A percentile compares a stretch with the other conserved stretches of the same genome.
phyloP scores from a whole-genome alignment of 768 basidiomycete genomes.

The Naganishia vishniacii region DNA sequence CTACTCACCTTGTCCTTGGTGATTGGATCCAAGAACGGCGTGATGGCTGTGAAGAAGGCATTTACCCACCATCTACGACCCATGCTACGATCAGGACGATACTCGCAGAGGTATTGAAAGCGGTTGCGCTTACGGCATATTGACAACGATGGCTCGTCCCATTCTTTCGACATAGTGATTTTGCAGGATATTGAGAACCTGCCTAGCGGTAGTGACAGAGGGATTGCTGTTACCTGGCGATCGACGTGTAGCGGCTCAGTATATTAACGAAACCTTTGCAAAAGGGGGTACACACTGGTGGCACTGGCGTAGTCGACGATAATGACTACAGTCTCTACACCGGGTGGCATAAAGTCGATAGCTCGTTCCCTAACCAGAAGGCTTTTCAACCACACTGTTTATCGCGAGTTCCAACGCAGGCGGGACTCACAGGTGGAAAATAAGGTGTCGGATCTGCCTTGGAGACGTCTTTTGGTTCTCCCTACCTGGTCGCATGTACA shows the following conservation, averaged over 20 bases:
- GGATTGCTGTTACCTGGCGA: slow-evolving; percentile 83
- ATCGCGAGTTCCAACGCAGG: neutral
- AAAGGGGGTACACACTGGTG: no score
- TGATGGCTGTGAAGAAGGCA: slow-evolving; percentile 57
- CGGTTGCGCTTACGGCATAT: slow-evolving; percentile 61
- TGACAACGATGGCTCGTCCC: slow-evolving; percentile 74
- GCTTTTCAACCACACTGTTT: neutral
- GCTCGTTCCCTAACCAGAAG: slow-evolving; percentile 65
- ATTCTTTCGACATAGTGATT: slow-evolving; percentile 66
- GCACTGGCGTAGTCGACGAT: slow-evolving; percentile 79
- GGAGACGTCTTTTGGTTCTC: slow-evolving; percentile 76
- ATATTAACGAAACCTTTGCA: no score
- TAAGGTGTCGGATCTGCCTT: slow-evolving; percentile 75
- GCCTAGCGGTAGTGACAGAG: slow-evolving; percentile 70
- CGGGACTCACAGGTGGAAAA: slow-evolving; percentile 70
- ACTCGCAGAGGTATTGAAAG: neutral
- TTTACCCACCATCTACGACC: slow-evolving; percentile 57
- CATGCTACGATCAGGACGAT: slow-evolving; percentile 41
- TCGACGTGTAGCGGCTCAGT: no score
- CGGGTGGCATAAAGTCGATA: slow-evolving; percentile 78
- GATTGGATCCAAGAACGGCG: slow-evolving; percentile 80
- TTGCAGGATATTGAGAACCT: slow-evolving; percentile 74
- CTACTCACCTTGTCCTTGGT: slow-evolving; percentile 71
- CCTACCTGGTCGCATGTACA: slow-evolving; percentile 81
- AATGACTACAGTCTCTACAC: slow-evolving; percentile 75